phyloP scores from a whole-genome alignment of 2,329 filamentous ascomycete species.

The Paraphaeosphaeria minitans region DNA sequence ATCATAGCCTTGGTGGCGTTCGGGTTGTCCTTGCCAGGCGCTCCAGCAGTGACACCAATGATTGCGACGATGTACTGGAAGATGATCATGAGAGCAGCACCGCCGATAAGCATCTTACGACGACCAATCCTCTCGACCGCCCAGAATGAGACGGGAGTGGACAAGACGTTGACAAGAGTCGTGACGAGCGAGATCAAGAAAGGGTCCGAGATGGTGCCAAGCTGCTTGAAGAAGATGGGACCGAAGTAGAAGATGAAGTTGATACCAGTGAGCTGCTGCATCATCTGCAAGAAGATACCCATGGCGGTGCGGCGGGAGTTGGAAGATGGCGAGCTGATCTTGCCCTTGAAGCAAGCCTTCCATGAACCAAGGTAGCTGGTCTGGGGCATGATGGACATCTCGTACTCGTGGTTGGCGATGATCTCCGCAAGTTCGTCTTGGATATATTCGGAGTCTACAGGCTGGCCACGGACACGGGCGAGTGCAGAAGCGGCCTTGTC shows the following conservation, averaged over 20 bases:
- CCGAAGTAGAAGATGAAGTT: conserved; percentile 82
- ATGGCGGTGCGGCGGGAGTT: conserved; percentile 55
- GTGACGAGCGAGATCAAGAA: conserved; percentile 88
- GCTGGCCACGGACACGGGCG: conserved; percentile 74
- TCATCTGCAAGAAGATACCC: conserved; percentile 56
- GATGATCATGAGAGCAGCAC: conserved; percentile 79
- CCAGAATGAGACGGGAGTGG: conserved; percentile 85
- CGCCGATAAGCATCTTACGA: conserved; percentile 77
- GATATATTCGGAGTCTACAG: conserved; percentile 75
- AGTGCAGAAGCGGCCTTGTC: conserved; percentile 70
- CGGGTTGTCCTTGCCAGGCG: conserved; percentile 34
- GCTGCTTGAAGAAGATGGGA: conserved; percentile 80
- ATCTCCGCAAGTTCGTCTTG: conserved; percentile 84
- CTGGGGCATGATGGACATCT: conserved; percentile 61
- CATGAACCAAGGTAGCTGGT: conserved; percentile 59
- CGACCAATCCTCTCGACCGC: conserved; percentile 83
- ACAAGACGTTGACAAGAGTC: conserved; percentile 84
- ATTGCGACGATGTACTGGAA: conserved; percentile 89
- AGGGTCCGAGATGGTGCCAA: conserved; percentile 70
- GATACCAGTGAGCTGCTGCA: conserved; percentile 73
- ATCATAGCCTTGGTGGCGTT: conserved; percentile 61
- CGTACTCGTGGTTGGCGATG: conserved; percentile 89
- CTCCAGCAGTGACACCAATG: conserved; percentile 51
- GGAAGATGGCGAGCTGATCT: conserved; percentile 55
- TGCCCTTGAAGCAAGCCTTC: conserved; percentile 67